phyloP scores from a whole-genome alignment of 1,284 basidiomycete genomes.

The Wallemia mellicola region DNA sequence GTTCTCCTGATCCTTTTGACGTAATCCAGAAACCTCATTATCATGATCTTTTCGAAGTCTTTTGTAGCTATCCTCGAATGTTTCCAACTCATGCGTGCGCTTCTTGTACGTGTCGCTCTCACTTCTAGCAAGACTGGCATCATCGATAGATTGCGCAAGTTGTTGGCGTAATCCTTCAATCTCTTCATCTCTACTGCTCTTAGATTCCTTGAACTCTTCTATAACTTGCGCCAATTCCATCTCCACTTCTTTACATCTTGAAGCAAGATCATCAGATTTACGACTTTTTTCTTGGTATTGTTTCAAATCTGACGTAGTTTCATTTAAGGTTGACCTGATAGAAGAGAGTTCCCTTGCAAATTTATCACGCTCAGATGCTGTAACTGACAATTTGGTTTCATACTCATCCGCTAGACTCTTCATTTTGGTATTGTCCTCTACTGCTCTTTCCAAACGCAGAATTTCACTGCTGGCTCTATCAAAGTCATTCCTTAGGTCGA shows the following conservation, averaged over 20 bases:
- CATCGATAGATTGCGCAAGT: not conserved
- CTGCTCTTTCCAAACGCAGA: slow-evolving; percentile 42
- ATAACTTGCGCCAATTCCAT: not conserved
- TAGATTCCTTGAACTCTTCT: not conserved
- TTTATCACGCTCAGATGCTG: slow-evolving; percentile 19
- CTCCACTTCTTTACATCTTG: not conserved
- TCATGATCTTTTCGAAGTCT: not conserved
- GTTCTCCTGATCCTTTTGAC: not conserved
- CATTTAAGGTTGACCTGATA: no score
- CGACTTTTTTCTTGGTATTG: not conserved
- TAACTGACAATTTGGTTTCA: slow-evolving; percentile 28
- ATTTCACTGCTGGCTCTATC: slow-evolving; percentile 58
- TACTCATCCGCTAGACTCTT: slow-evolving; percentile 30
- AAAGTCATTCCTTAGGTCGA: slow-evolving; percentile 36
- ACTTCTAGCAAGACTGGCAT: not conserved
- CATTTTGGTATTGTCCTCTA: slow-evolving; percentile 31
- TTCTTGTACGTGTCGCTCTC: not conserved
- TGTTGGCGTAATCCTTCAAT: slow-evolving; percentile 1
- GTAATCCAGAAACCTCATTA: not conserved
- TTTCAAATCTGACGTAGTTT: not conserved
- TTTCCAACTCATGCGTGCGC: not conserved
- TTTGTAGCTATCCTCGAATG: no score
- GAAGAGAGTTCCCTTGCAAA: slow-evolving; percentile 13
- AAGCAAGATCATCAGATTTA: not conserved
- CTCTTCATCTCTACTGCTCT: not conserved